Evolutionary conservation across 1,139 yeast genomes (phyloP), one percentile per base, ranked within the genome.

Genomic region (Lodderomyces margitis): DNA sequence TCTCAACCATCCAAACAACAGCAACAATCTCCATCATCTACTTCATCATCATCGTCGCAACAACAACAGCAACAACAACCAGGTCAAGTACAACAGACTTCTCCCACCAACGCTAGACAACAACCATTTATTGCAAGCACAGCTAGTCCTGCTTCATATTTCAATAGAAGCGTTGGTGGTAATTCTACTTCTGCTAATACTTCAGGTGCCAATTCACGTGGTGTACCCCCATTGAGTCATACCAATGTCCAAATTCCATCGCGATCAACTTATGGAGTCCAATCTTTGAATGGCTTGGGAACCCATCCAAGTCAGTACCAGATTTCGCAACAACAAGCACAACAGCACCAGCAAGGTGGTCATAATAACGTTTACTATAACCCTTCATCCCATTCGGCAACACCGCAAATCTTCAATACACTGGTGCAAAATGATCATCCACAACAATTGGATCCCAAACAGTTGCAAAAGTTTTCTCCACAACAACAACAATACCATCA

Each of bases 281-380:
- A 21, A 21, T 37, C 40, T 4, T 21, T 37, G 15, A 31, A 21
- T 23, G 30, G 35, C 2, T 19, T 31, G 19, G 23, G 27, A 2
- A 21, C 40, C 4, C 41, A 38, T 28, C 28, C 41, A 38, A 27
- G 30, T 20, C 37, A 25, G 19, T 46, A 37, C n/a, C 51, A 38
- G 24, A 47, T 53, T 39, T 49, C 45, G 14, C 58, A 46, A 28
- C 57, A 50, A 21, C 50, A 48, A 36, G 46, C 17, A 5, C 39
- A 34, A n/a, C 45, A 34, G 32, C 44, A 42, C 17, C 45, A 39
- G n/a, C 48, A 34, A 36, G 44, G 36, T 10, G 36, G 17, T 11
- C 45, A 33, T 25, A 17, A 36, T 36, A 35, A 36, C 16, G 21
- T 27, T 21, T 28, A 28, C 25, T 21, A 23, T 21, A 15, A 21